Conservation (phyloP, 345 rosid genomes). For the Eucalyptus marginata region DNA sequence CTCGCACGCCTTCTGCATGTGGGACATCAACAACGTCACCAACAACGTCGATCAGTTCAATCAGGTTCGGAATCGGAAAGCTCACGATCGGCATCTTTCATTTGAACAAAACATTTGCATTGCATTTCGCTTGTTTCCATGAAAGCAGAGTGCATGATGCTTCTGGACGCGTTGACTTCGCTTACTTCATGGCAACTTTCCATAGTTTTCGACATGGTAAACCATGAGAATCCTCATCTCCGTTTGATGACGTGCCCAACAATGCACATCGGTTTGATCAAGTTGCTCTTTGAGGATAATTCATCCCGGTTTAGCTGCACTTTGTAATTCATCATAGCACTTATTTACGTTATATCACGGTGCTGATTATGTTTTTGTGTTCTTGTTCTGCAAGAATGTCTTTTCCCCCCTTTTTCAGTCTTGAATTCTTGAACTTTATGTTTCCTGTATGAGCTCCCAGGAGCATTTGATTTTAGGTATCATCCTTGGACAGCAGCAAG, state of each 20-base stretch:
- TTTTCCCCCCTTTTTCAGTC: rapidly evolving
- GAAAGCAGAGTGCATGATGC: not conserved
- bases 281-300: rapidly evolving
- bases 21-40: not conserved
- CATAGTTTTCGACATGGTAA: not conserved
- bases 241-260: rapidly evolving
- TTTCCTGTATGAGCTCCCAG: too few relatives aligned
- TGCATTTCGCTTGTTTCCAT: not conserved
- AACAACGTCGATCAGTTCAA: not conserved
- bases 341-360: too few relatives aligned
- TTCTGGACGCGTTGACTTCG: not conserved
- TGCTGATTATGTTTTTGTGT: not conserved
- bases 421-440: not conserved
- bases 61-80: not conserved
- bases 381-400: not conserved
- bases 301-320: not conserved
- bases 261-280: rapidly evolving
- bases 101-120: not conserved
- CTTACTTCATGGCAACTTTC: not conserved
- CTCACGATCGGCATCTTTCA: not conserved
- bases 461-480: too few relatives aligned
- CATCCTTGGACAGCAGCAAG: too few relatives aligned
- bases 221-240: not conserved
- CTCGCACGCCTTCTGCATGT: rapidly evolving
- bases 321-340: not conserved